Base-by-base conservation (phyloP, 768 basidiomycete species). In the Lactarius hengduanensis region DNA sequence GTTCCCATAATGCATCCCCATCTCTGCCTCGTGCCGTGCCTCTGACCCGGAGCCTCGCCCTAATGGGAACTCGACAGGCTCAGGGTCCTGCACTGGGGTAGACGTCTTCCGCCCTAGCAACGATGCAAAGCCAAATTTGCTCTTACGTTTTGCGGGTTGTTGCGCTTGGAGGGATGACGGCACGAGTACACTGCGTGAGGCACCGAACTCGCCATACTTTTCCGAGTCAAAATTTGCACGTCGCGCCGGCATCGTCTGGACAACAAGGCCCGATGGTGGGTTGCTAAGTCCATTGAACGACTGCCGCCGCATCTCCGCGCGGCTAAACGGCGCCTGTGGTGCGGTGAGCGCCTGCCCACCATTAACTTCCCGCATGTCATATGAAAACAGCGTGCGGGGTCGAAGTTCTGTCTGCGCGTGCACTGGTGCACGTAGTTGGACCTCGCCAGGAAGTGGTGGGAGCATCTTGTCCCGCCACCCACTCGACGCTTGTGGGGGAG, bases 161-260 rank as follows among this genome's bases (percentile, higher is more conserved):
- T 59, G 55, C 30, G 32, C 43, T 36, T 53, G 65, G 58, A 62
- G 3, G 30, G 45, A 32, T 32, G 57, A 73, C 36, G 74, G 73
- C 10, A 78, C 77, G 34, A 91, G 79, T 7, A 88, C 87, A 67
- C 82, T 78, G 26, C 84, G 83, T 15, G 91, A 89, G 16, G 77
- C 74, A 16, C 91, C 91, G 71, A 92, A 92, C 74, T 93, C 90
- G 64, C 85, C 85, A 66, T 91, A 92, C 65, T 78, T 72, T 66
- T 73, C 76, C 50, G 73, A 71, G 59, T 70, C 69, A 20, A 67
- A 57, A 47, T 38, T 66, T 32, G 38, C 5, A 61, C 66, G 63
- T 60, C 70, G 34, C 26, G 56, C 15, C 30, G 68, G 85, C 74
- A 84, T 74, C 11, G 83, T 88, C 70, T 86, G 86, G 28, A 79